Evolutionary conservation across 1,139 yeast genomes (phyloP).

Genomic region (Saccharomyces uvarum): DNA sequence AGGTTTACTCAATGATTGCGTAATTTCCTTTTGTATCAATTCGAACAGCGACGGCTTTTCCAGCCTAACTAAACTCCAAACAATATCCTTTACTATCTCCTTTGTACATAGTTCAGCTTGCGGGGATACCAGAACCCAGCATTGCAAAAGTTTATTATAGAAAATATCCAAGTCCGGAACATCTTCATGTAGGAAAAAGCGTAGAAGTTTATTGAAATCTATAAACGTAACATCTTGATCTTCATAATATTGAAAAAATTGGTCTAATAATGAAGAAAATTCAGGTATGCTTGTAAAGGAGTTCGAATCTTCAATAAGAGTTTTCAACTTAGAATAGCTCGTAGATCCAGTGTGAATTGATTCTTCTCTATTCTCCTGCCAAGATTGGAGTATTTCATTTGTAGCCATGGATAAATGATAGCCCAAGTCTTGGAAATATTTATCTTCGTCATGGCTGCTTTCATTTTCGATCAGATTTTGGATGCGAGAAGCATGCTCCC

Average conservation of each 20-base stretch:
- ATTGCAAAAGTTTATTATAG: conserved; percentile 24
- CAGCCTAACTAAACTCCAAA: conserved; percentile 16
- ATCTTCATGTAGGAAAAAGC: conserved; percentile 17
- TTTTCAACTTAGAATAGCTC: conserved; percentile 9
- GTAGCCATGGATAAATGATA: conserved; percentile 1
- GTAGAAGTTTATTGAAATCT: conserved; percentile 11
- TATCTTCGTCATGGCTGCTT: neutral
- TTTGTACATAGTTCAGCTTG: conserved; percentile 16
- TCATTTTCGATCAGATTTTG: neutral
- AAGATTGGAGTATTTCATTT: conserved; percentile 12
- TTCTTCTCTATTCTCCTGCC: conserved; percentile 2
- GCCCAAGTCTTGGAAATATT: conserved; percentile 4
- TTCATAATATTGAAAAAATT: conserved; percentile 23
- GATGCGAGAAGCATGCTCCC: neutral
- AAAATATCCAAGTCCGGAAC: conserved; percentile 18
- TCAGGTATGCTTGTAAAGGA: conserved; percentile 20
- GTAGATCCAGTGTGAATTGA: neutral
- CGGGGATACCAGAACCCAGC: conserved; percentile 23
- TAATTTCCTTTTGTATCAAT: conserved; percentile 4
- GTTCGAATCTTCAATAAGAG: conserved; percentile 11
- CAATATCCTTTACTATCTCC: conserved; percentile 17
- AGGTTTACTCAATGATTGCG: conserved; percentile 10
- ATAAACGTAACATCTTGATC: conserved; percentile 19
- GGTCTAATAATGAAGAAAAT: conserved; percentile 24
- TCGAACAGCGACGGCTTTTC: conserved; percentile 11